Percentiles rank a stretch among this genome's conserved stretches.
These are phyloP conservation scores for Physcomitrellopsis africana DNA, from an alignment of 225 moss, liverwort and hornwort species.

Conservation along the genomic window DNA sequence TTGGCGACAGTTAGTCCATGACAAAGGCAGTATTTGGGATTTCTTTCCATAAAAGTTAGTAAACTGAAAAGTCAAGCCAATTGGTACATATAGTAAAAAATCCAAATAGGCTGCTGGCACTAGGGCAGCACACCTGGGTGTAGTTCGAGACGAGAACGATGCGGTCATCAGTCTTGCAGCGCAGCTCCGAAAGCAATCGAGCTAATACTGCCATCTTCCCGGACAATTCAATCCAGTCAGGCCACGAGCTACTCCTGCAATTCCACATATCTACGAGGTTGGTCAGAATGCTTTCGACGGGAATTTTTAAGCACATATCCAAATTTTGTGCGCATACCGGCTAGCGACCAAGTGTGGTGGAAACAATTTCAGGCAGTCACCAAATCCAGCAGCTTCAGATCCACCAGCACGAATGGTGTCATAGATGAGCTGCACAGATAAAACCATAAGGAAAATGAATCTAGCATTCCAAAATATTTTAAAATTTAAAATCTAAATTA, in stretches of 20 bases:
- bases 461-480: no score
- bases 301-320: no score
- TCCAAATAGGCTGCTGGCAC: conserved; percentile 15
- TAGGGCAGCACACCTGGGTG: conserved; percentile 66
- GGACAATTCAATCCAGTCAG: conserved; percentile 88
- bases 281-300: no score
- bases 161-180: conserved; percentile 91
- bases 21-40: conserved; percentile 6
- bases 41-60: no score
- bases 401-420: conserved; percentile 94
- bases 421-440: conserved; percentile 78
- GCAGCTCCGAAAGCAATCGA: conserved; percentile 86
- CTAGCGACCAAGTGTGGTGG: conserved; percentile 74
- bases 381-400: conserved; percentile 94
- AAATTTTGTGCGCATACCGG: not conserved
- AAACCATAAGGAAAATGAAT: not conserved
- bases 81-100: not conserved
- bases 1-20: conserved; percentile 13
- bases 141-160: conserved; percentile 98
- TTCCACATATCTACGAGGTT: no score
- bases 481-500: no score
- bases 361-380: conserved; percentile 85
- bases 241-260: conserved; percentile 68
- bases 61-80: conserved; percentile 6
- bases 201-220: conserved; percentile 96